Evolutionary conservation across 2,329 filamentous ascomycete genomes (phyloP).

Genomic region (Ophiobolus disseminans): DNA sequence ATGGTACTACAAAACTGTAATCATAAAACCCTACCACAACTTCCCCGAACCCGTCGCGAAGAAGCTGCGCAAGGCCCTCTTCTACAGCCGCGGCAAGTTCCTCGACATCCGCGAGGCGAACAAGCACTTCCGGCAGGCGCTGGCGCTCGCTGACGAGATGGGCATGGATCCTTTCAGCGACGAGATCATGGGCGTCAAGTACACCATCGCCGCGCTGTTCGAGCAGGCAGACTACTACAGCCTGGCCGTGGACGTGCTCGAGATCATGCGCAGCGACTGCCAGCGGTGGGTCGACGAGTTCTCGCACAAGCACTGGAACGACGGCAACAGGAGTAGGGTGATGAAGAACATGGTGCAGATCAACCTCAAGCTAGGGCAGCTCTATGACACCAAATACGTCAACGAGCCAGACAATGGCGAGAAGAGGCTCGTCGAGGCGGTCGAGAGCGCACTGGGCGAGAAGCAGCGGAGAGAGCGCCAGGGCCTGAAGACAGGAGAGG

Average conservation of each 20-base stretch:
- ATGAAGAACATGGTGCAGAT: conserved; percentile 77
- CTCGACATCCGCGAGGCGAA: conserved; percentile 78
- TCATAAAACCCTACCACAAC: conserved; percentile 59
- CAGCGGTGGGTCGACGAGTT: conserved; percentile 57
- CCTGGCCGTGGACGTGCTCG: conserved; percentile 77
- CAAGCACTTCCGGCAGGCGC: conserved; percentile 81
- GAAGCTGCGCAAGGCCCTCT: conserved; percentile 82
- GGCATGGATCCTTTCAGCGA: conserved; percentile 89
- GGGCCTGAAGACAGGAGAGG: conserved; percentile 73
- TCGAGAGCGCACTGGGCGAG: conserved; percentile 80
- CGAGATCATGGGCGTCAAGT: conserved; percentile 87
- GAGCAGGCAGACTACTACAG: conserved; percentile 76
- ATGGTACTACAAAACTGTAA: conserved; percentile 56
- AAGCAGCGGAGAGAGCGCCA: conserved; percentile 70
- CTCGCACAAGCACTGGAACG: conserved; percentile 50
- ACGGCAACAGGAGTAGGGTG: conserved; percentile 66
- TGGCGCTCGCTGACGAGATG: conserved; percentile 74
- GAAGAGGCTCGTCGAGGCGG: conserved; percentile 77
- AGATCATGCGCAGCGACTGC: conserved; percentile 76
- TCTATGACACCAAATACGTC: conserved; percentile 80
- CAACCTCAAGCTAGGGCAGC: conserved; percentile 81
- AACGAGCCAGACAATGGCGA: conserved; percentile 77
- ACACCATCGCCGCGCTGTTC: conserved; percentile 79
- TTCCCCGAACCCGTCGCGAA: conserved; percentile 76
- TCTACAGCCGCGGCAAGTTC: conserved; percentile 73